Conservation (phyloP, 2,329 filamentous ascomycete genomes). For the Bipolaris victoriae region DNA sequence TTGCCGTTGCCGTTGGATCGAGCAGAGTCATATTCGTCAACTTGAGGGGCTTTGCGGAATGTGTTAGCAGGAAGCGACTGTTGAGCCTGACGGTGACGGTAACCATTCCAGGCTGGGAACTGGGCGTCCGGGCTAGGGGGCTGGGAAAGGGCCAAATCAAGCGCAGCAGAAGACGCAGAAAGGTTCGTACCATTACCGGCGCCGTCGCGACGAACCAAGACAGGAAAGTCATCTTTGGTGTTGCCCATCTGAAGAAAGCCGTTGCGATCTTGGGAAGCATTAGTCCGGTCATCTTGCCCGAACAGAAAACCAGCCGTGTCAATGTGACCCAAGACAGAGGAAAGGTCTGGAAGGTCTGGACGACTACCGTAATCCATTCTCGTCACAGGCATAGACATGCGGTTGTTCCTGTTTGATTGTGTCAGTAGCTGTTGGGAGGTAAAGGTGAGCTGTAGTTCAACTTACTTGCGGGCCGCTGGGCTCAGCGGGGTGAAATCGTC, state of each 20-base stretch:
- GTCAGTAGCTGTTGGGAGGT: slow-evolving; percentile 14
- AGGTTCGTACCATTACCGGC: slow-evolving; percentile 67
- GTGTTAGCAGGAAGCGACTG: slow-evolving; percentile 65
- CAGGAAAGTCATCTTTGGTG: slow-evolving; percentile 85
- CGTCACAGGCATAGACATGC: slow-evolving; percentile 92
- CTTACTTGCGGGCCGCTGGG: slow-evolving; percentile 47
- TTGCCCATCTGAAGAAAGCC: slow-evolving; percentile 74
- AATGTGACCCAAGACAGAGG: slow-evolving; percentile 72
- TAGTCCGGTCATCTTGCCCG: slow-evolving; percentile 66
- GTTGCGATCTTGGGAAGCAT: slow-evolving; percentile 69
- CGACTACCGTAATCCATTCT: slow-evolving; percentile 70
- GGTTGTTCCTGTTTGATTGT: slow-evolving; percentile 68
- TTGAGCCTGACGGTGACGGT: slow-evolving; percentile 70
- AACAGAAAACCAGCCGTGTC: slow-evolving; percentile 88
- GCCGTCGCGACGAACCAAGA: slow-evolving; percentile 71
- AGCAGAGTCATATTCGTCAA: slow-evolving; percentile 45
- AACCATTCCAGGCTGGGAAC: slow-evolving; percentile 64
- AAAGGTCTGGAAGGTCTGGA: slow-evolving; percentile 53
- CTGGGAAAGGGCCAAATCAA: slow-evolving; percentile 77
- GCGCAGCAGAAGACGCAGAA: slow-evolving; percentile 78
- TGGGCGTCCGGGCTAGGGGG: slow-evolving; percentile 66
- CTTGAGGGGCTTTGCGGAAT: slow-evolving; percentile 51
- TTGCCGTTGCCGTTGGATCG: slow-evolving; percentile 50
- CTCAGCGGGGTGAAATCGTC: slow-evolving; percentile 60
- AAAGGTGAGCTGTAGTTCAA: slow-evolving; percentile 16